Evolutionary conservation across 106 monocot genomes (phyloP), one percentile per base, ranked within the genome.

Genomic region (Vanilla planifolia): DNA sequence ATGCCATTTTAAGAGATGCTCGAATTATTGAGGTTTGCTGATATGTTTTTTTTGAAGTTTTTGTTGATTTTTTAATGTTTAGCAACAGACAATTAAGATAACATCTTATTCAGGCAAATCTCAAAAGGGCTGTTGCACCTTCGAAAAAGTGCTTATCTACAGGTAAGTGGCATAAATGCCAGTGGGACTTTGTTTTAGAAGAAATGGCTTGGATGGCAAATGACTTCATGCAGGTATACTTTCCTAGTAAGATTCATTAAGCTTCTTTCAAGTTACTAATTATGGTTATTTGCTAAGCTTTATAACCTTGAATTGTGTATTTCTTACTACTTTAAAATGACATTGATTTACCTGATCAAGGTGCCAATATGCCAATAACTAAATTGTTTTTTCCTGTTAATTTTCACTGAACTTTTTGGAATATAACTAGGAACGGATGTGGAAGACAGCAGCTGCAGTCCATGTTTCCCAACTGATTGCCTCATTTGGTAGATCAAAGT

Each of bases 141-240:
- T 77, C 88, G 73, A 13, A 60, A 6, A 55, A 61, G 51, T 77
- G 61, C 73, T 59, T 71, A 51, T 68, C 39, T 64, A 66, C 55
- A 34, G 80, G 77, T 60, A 92, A 76, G 70, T 66, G 48, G 27
- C 37, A 44, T 29, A 88, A 76, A 75, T 72, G 81, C 43, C 92
- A 99, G 24, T 99, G 98, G 98, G 88, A 99, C 59, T 99, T 88
- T 92, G 92, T 99, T 27, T 77, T 99, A 6, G 98, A 99, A 68
- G 98, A 99, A 71, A 99, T 99, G 98, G 65, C 79, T 64, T 99
- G 98, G 98, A 68, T 92, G 76, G 92, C 98, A 70, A 99, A 92
- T 85, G 98, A 99, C 63, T 99, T 99, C 55, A 83, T 75, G 79
- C 98, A 99, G 92, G 98, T 99, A 3, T 62, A 42, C 70, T 50